A percentile compares a stretch with the other conserved stretches of the same genome.
phyloP scores from a whole-genome alignment of 345 rosid species.

The Eucalyptus curtisii region DNA sequence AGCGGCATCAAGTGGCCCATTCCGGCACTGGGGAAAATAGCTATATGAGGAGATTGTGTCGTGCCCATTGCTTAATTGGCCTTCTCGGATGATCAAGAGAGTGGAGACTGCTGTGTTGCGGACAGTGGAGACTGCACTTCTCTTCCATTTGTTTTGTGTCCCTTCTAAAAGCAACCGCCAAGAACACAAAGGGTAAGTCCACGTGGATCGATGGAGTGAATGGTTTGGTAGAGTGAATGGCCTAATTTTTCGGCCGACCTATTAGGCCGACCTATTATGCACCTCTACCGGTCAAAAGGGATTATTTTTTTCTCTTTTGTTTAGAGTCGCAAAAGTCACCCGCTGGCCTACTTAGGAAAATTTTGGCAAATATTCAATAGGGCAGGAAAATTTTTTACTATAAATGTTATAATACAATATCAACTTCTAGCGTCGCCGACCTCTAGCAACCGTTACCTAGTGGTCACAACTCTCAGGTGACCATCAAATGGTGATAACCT shows the following conservation, averaged over 20 bases:
- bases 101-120: not conserved
- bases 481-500: accelerated
- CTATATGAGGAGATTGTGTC: constrained; percentile 6
- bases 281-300: not conserved
- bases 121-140: not conserved
- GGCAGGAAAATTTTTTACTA: not conserved
- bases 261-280: not conserved
- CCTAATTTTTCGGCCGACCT: not conserved
- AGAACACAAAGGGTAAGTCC: not conserved
- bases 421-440: not conserved
- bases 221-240: not conserved
- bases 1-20: constrained; percentile 34
- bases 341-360: not conserved
- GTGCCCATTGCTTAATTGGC: not conserved
- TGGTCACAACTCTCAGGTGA: not conserved
- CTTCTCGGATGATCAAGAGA: not conserved
- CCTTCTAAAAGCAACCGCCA: not conserved
- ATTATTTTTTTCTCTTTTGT: too few relatives aligned
- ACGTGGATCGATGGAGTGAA: not conserved
- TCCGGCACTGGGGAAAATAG: constrained; percentile 26
- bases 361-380: not conserved
- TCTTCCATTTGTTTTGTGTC: not conserved
- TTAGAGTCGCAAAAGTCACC: not conserved
- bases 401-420: too few relatives aligned
- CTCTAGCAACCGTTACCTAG: accelerated